Conservation (phyloP, 2,329 filamentous ascomycete species). For the Colletotrichum australisinense region DNA sequence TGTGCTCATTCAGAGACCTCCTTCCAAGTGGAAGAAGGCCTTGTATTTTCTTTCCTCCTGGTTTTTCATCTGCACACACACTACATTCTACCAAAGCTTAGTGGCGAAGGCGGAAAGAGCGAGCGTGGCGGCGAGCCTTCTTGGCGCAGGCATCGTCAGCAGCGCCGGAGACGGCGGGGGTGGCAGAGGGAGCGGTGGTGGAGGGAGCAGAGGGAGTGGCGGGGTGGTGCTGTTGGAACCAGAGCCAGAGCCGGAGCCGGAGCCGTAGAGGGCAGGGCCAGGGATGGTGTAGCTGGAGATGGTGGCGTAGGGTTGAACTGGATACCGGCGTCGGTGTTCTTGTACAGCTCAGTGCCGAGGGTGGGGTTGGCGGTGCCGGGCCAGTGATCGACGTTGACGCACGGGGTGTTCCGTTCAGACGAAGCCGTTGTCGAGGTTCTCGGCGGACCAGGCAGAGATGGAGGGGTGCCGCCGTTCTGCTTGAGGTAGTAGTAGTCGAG, state of each 20-base stretch:
- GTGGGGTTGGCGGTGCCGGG: conserved; percentile 47
- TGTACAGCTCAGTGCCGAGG: conserved; percentile 45
- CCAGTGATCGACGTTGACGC: conserved; percentile 60
- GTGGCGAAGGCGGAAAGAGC: conserved; percentile 19
- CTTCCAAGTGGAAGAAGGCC: background rate
- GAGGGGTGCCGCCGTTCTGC: conserved; percentile 34
- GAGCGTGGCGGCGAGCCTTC: conserved; percentile 25
- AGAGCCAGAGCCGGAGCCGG: conserved; percentile 33
- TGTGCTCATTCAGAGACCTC: conserved; percentile 10
- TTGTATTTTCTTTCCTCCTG: background rate
- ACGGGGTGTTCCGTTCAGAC: no score
- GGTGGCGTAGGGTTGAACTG: conserved; percentile 46
- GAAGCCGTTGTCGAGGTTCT: conserved; percentile 62
- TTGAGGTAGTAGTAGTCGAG: conserved; percentile 40
- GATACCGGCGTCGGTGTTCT: conserved; percentile 44
- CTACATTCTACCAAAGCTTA: conserved; percentile 10
- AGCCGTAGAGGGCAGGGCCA: conserved; percentile 40
- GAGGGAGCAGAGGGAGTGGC: conserved; percentile 2
- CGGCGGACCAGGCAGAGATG: conserved; percentile 52
- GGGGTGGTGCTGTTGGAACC: conserved; percentile 35
- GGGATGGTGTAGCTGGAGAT: conserved; percentile 45
- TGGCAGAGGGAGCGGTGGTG: conserved; percentile 3
- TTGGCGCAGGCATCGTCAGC: conserved; percentile 15
- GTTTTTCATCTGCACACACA: background rate
- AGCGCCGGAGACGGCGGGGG: background rate